Evolutionary conservation across 805 yeast genomes (phyloP), one percentile per base, ranked within the genome.

Genomic region (Grigorovia jiainica): DNA sequence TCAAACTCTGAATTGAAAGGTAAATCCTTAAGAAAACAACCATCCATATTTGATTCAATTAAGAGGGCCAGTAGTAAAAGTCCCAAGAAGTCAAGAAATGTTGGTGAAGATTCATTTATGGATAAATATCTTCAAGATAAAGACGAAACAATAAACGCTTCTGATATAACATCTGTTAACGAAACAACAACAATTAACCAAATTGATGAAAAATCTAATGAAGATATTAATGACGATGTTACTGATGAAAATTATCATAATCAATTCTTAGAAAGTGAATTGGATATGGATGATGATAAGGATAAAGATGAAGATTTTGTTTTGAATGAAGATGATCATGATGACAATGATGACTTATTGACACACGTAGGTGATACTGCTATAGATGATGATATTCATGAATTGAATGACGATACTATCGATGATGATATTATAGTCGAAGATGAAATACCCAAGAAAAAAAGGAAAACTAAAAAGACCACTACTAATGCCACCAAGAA

Each of bases 351-450:
- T 15, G 52, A n/a, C n/a, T n/a, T n/a, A n/a, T n/a, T n/a, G n/a
- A n/a, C n/a, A n/a, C n/a, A n/a, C n/a, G n/a, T n/a, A n/a, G n/a
- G n/a, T n/a, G n/a, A n/a, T n/a, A n/a, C n/a, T n/a, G n/a, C n/a
- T n/a, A n/a, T n/a, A n/a, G n/a, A 44, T 19, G 53, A 49, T 19
- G 48, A 35, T 13, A 53, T 47, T 6, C 44, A 50, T 15, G 49
- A 46, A 41, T 13, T 40, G 17, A 46, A 42, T 24, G 27, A 41
- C 24, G 23, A 47, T 27, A 25, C 23, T 16, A 20, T 15, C n/a
- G 16, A 31, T 13, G 53, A 45, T 7, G 49, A 37, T n/a, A 11
- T 2, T 20, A 30, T 15, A 18, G 15, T 5, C 18, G 25, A 24
- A 21, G 38, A 36, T 13, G 32, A 27, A 18, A 7, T 21, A 13